Percentiles rank a stretch among this genome's conserved stretches.
phyloP scores from a whole-genome alignment of 352 stramenopile genomes.

The Plasmopara muralis region DNA sequence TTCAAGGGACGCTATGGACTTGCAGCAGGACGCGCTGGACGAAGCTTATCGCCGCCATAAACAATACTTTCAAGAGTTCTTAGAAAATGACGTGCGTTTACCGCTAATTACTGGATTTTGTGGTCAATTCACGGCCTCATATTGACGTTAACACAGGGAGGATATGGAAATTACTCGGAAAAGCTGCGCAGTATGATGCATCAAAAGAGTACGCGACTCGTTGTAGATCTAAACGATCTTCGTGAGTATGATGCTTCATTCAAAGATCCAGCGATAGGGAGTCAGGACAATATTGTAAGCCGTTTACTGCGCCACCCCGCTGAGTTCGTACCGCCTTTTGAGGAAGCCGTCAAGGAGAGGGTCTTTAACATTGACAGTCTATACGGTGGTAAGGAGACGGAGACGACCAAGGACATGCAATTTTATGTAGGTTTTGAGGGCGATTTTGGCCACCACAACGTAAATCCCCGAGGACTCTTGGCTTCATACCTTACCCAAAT shows the following conservation, averaged over 20 bases:
- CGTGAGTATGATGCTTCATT: conserved; percentile 87
- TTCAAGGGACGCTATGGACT: conserved; percentile 41
- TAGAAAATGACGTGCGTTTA: conserved; percentile 63
- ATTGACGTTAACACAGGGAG: conserved; percentile 33
- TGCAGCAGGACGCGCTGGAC: conserved; percentile 79
- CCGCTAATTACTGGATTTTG: background rate
- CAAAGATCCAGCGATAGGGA: conserved; percentile 42
- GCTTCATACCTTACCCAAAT: conserved; percentile 90
- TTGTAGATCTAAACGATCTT: conserved; percentile 88
- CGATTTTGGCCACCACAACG: conserved; percentile 88
- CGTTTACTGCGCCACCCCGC: conserved; percentile 64
- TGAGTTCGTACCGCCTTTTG: conserved; percentile 79
- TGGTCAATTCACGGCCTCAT: background rate
- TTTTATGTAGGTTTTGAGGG: conserved; percentile 90
- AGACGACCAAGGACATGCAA: conserved; percentile 62
- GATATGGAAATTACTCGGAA: conserved; percentile 70
- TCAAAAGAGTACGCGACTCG: conserved; percentile 59
- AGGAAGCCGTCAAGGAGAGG: conserved; percentile 72
- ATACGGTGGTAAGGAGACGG: conserved; percentile 70
- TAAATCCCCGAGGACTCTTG: conserved; percentile 91
- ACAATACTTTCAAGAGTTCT: conserved; percentile 82
- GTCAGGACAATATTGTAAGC: conserved; percentile 74
- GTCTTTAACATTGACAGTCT: conserved; percentile 80
- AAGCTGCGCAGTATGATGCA: conserved; percentile 81
- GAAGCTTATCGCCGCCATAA: conserved; percentile 84